These are phyloP conservation scores for Pichia sp. DNA, from an alignment of 1,139 yeast genomes.

Conservation along the genomic window DNA sequence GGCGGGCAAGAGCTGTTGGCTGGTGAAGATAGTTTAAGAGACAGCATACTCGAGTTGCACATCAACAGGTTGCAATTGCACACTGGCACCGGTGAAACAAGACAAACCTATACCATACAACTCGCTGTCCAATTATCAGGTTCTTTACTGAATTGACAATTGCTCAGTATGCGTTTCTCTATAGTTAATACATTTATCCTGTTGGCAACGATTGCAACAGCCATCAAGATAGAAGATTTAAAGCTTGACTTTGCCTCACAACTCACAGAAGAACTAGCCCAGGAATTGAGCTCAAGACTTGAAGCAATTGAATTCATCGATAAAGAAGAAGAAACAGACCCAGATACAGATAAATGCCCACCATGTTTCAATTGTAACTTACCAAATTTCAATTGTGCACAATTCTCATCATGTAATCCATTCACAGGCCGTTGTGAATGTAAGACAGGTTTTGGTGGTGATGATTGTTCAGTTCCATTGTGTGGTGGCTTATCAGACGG, in stretches of 20 bases:
- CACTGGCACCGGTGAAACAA: no score
- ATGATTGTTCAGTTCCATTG: conserved; percentile 84
- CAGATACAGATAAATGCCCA: conserved; percentile 52
- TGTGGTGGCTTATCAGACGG: conserved; percentile 81
- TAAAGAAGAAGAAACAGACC: neutral
- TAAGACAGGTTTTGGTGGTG: conserved; percentile 90
- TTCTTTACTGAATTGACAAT: neutral
- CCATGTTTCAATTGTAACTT: conserved; percentile 94
- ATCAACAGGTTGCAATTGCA: no score
- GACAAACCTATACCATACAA: no score
- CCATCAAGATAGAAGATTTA: neutral
- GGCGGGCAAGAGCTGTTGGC: no score
- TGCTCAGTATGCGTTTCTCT: neutral
- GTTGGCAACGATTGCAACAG: conserved; percentile 1
- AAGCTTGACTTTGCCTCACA: neutral
- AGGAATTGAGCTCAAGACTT: neutral
- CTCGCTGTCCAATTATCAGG: neutral
- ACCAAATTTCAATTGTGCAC: conserved; percentile 88
- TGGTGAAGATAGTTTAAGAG: no score
- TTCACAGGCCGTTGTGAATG: conserved; percentile 93
- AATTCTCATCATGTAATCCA: conserved; percentile 81
- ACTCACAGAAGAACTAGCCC: neutral
- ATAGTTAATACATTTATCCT: neutral
- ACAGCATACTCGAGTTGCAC: no score
- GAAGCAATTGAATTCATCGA: neutral